Evolutionary conservation across 2,329 filamentous ascomycete genomes (phyloP), one percentile per base, ranked within the genome.

Genomic region (Hypocreales sp.): DNA sequence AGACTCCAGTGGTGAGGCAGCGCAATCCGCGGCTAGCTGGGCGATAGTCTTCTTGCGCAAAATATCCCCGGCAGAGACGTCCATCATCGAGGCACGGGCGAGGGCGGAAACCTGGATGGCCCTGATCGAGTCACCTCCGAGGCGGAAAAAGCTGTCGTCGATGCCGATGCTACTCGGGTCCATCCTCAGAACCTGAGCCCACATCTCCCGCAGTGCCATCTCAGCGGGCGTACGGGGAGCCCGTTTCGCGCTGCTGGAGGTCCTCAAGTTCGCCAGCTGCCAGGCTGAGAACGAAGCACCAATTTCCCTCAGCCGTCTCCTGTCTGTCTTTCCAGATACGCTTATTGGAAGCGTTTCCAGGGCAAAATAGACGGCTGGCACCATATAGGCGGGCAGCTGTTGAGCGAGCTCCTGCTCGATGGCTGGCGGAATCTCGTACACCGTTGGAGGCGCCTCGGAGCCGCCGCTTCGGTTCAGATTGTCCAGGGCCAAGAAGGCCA

Each of bases 41-140:
- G n/a, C n/a, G n/a, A n/a, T n/a, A n/a, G n/a, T n/a, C n/a, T n/a
- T n/a, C n/a, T n/a, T n/a, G n/a, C n/a, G n/a, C n/a, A n/a, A n/a
- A n/a, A n/a, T n/a, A n/a, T n/a, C n/a, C n/a, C n/a, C n/a, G n/a
- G n/a, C n/a, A n/a, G n/a, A n/a, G n/a, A n/a, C n/a, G n/a, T n/a
- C n/a, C 30, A 31, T 28, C 2, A 19, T 14, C 14, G 18, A n/a
- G n/a, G n/a, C n/a, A n/a, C n/a, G n/a, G n/a, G n/a, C n/a, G n/a
- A n/a, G n/a, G n/a, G n/a, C n/a, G n/a, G n/a, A n/a, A n/a, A n/a
- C n/a, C n/a, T n/a, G n/a, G n/a, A n/a, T n/a, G n/a, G 58, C 56
- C 4, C 45, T 42, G 11, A 61, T 43, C 0, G 59, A 62, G 40
- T 62, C 57, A 5, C 59, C 56, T 2, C 56, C 56, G 2, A 59